Base-by-base conservation (phyloP, 2,329 filamentous ascomycete genomes). In the Sclerotinia nivalis region DNA sequence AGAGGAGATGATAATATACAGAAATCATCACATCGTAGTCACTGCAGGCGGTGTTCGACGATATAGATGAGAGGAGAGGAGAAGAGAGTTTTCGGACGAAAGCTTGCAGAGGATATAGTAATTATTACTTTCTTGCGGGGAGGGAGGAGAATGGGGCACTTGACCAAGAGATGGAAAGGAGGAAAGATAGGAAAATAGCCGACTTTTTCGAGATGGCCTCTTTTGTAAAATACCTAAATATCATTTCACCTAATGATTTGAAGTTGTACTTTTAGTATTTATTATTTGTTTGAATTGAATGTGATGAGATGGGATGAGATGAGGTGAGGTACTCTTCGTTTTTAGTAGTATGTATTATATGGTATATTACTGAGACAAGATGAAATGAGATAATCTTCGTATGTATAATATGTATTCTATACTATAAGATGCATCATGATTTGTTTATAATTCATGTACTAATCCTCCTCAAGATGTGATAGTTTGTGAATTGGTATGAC, bases 11-110 rank as follows among this genome's bases (percentile, higher is more conserved):
- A 52, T 50, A 64, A 64, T 50, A 28, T 10, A 40, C 1, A 64
- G 9, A 25, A 28, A 28, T 25, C 9, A 52, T 64, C 47, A n/a
- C 6, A 65, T 54, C 61, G 47, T n/a, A n/a, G 34, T n/a, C n/a
- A 65, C 61, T 65, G 47, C 61, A 52, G 61, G 61, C 28, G 47
- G 61, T 65, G 47, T 47, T 50, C 22, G 20, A 52, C 47, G 61
- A 37, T 50, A 50, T 31, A 49, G 28, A 50, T 47, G 45, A 49
- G 45, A 62, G 18, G 3, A 37, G 13, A 43, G 13, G 15, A 6
- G 13, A 43, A 4, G 15, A 6, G 31, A 50, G 28, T 37, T 20
- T 47, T 62, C 20, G 18, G 22, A n/a, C 6, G 60, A 12, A 37
- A 62, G 43, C 4, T 20, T 31, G 25, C 9, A 31, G 31, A 58